Conservation (phyloP, 2,329 filamentous ascomycete genomes). For the Simplicillium aogashimaense region DNA sequence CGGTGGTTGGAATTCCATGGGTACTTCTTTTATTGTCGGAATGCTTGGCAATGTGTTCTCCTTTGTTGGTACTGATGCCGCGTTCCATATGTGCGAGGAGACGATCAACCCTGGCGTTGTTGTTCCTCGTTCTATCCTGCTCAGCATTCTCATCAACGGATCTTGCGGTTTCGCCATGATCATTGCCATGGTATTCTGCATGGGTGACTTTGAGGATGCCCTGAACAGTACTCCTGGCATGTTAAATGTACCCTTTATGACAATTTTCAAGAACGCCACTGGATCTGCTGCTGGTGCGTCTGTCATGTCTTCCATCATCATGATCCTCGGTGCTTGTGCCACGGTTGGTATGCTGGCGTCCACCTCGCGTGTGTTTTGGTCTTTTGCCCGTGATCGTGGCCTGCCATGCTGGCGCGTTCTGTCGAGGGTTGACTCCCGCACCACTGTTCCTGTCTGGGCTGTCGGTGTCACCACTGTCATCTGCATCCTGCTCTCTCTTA, state of each 20-base stretch:
- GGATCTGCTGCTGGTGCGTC: slow-evolving; percentile 35
- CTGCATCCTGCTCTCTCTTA: slow-evolving; percentile 18
- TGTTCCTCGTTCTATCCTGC: slow-evolving; percentile 40
- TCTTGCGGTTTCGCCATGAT: slow-evolving; percentile 44
- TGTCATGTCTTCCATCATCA: slow-evolving; percentile 38
- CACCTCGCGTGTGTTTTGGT: slow-evolving; percentile 47
- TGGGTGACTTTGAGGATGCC: slow-evolving; percentile 24
- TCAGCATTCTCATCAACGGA: slow-evolving; percentile 39
- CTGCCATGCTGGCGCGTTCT: slow-evolving; percentile 19
- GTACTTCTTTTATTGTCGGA: slow-evolving; percentile 27
- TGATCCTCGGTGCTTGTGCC: slow-evolving; percentile 36
- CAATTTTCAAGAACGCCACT: slow-evolving; percentile 44
- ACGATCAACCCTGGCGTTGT: slow-evolving; percentile 35
- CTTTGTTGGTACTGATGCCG: slow-evolving; percentile 18
- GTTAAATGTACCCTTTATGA: slow-evolving; percentile 44
- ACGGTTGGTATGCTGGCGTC: slow-evolving; percentile 46
- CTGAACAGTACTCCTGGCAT: slow-evolving; percentile 32
- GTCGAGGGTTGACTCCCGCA: slow-evolving; percentile 14
- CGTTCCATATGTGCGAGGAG: slow-evolving; percentile 19
- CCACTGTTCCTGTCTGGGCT: slow-evolving; percentile 17
- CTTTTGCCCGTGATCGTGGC: slow-evolving; percentile 30
- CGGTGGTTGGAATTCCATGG: slow-evolving; percentile 28
- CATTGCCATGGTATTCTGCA: slow-evolving; percentile 21
- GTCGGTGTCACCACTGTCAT: slow-evolving; percentile 17
- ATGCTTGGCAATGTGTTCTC: slow-evolving; percentile 29